Evolutionary conservation across 2,329 filamentous ascomycete species (phyloP).

Genomic region (Diplodia intermedia): DNA sequence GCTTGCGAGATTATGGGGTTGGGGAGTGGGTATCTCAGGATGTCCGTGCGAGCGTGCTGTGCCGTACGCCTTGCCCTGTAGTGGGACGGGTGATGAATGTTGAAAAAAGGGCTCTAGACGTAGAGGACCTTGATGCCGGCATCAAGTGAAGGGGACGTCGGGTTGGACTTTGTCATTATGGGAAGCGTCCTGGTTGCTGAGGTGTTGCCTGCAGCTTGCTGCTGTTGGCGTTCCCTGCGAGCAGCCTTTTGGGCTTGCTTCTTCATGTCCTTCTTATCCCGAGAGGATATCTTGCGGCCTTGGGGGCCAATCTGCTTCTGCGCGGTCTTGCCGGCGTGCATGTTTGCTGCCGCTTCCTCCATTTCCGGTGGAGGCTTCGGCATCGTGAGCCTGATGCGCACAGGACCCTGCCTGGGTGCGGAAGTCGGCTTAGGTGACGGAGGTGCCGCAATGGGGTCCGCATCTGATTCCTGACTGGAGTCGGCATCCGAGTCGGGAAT

Average conservation of each 20-base stretch:
- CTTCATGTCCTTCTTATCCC: constrained; percentile 49
- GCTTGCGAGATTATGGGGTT: constrained; percentile 26
- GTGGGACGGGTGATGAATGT: background rate
- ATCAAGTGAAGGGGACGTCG: constrained; percentile 26
- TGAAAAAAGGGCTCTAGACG: constrained; percentile 19
- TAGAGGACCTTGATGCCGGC: constrained; percentile 30
- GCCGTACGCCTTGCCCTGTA: constrained; percentile 10
- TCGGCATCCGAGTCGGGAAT: constrained; percentile 25
- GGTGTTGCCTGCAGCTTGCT: constrained; percentile 12
- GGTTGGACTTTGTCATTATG: constrained; percentile 27
- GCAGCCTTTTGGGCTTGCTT: constrained; percentile 53
- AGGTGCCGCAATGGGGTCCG: constrained; percentile 12
- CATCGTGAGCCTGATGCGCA: constrained; percentile 32
- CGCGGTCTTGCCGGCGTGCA: constrained; percentile 36
- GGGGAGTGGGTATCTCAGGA: constrained; percentile 28
- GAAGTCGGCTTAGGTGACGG: constrained; percentile 9
- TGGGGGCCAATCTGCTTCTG: constrained; percentile 46
- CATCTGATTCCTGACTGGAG: constrained; percentile 10
- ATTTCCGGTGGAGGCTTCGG: constrained; percentile 47
- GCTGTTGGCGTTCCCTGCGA: constrained; percentile 45
- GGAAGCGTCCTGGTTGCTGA: constrained; percentile 16
- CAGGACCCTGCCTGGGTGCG: constrained; percentile 25
- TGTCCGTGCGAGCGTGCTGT: constrained; percentile 20
- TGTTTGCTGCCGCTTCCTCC: constrained; percentile 36
- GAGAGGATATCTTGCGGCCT: constrained; percentile 39